These are phyloP conservation scores for Passiflora organensis DNA, from an alignment of 345 rosid species.

Conservation along the genomic window DNA sequence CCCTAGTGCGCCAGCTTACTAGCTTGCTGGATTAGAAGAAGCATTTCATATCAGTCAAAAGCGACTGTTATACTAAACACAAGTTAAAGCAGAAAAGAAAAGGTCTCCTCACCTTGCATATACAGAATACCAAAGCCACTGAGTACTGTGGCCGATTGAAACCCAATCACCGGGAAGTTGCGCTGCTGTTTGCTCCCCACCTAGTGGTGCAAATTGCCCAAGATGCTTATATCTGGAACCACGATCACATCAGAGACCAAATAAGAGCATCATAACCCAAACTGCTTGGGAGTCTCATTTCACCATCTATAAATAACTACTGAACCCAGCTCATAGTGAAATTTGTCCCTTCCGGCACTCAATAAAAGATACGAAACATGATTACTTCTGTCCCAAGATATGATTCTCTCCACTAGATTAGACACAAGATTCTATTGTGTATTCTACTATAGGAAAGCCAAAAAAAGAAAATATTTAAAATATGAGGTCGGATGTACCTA, in stretches of 20 bases:
- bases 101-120: conserved; percentile 96
- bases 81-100: background rate
- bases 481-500: conserved; percentile 38
- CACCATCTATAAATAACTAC: background rate
- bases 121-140: conserved; percentile 98
- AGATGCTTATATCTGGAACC: conserved; percentile 75
- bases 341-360: too few species aligned
- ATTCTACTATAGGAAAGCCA: too few species aligned
- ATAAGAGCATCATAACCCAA: background rate
- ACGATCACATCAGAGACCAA: background rate
- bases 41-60: background rate
- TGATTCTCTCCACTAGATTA: too few species aligned
- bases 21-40: conserved; percentile 56
- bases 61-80: too few species aligned
- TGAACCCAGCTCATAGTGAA: background rate
- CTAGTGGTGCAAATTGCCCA: conserved; percentile 94
- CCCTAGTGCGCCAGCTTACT: conserved; percentile 97
- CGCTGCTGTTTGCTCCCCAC: conserved; percentile 98
- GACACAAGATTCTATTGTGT: too few species aligned
- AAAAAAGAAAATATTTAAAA: too few species aligned
- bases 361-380: too few species aligned
- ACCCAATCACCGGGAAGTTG: conserved; percentile 97
- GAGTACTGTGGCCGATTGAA: conserved; percentile 82
- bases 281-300: background rate
- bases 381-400: too few species aligned